phyloP scores from a whole-genome alignment of 2,329 filamentous ascomycete species.

The Aspergillus phoenicis region DNA sequence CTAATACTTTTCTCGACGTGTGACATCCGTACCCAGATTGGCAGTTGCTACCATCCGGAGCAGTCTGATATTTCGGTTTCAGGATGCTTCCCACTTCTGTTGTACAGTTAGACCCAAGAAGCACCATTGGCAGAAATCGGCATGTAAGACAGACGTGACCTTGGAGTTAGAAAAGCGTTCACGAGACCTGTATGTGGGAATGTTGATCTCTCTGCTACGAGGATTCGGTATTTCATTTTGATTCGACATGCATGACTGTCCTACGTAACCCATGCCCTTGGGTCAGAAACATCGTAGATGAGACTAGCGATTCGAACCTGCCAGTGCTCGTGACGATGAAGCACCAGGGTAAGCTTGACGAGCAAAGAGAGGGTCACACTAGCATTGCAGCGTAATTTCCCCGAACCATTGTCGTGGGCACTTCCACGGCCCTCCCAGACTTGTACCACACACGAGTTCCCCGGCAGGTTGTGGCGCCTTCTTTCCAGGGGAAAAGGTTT shows the following conservation, averaged over 20 bases:
- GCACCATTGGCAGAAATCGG: not conserved
- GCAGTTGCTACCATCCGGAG: not conserved
- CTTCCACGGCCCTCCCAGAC: not conserved
- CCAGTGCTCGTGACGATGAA: not conserved
- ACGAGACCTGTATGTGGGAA: slow-evolving; percentile 15
- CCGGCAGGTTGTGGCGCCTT: not conserved
- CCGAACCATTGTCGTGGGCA: not conserved
- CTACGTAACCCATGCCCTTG: not conserved
- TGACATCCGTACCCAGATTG: not conserved
- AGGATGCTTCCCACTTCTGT: not conserved
- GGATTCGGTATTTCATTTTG: slow-evolving; percentile 10
- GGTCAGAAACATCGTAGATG: not conserved
- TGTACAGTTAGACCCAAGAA: not conserved
- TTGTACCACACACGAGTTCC: slow-evolving; percentile 4
- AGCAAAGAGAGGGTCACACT: not conserved
- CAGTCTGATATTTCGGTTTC: not conserved
- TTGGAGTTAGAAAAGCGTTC: not conserved
- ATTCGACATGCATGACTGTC: not conserved
- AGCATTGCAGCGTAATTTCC: not conserved
- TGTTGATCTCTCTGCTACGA: slow-evolving; percentile 13
- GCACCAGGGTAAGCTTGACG: not conserved
- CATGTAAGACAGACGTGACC: not conserved
- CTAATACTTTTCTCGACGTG: not conserved
- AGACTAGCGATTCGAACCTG: not conserved
- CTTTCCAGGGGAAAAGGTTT: not conserved